Base-by-base conservation (phyloP, 1,139 yeast species). In the Saccharomyces hybrid region DNA sequence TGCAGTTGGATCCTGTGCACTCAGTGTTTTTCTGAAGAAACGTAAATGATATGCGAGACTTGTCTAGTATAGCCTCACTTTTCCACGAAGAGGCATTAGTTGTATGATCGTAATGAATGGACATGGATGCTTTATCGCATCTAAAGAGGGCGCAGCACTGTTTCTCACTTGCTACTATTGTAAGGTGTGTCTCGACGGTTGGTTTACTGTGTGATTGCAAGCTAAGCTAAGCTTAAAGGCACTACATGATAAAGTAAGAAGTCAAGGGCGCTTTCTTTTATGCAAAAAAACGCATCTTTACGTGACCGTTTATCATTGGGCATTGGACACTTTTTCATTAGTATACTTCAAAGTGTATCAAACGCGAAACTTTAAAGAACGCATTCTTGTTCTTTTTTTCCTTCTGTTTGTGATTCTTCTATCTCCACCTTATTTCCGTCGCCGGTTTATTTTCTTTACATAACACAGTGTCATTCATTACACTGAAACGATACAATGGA, bases 1-100 rank as follows among this genome's bases (percentile, higher is more conserved):
- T 69, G 61, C 82, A 78, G 52, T 61, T 54, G 51, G 69, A 71
- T 0, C 67, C 64, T 0, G 58, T 54, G 57, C 72, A 69, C 19
- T 57, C 59, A 14, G 55, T 16, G 2, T 52, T 46, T 21, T 49
- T 53, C 49, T 29, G 29, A 8, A 19, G 29, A 14, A 26, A 14
- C 6, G 24, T 19, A 11, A 19, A 24, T 4, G 44, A 19, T 38
- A 19, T 19, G 44, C 44, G 24, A 16, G 24, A 16, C 12, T 19
- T 38, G 24, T 16, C 44, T 38, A 7, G 24, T 38, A 11, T 11
- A 38, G 11, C 24, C 26, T 38, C 44, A 19, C 12, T 38, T 38
- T 38, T 38, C 11, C 19, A 24, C n/a, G n/a, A 38, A 27, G 49
- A 47, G 32, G n/a, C 7, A 7, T 29, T n/a, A 14, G 14, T 16